Evolutionary conservation across 2,329 filamentous ascomycete species (phyloP).

Genomic region (Hirsutella rhossiliensis): DNA sequence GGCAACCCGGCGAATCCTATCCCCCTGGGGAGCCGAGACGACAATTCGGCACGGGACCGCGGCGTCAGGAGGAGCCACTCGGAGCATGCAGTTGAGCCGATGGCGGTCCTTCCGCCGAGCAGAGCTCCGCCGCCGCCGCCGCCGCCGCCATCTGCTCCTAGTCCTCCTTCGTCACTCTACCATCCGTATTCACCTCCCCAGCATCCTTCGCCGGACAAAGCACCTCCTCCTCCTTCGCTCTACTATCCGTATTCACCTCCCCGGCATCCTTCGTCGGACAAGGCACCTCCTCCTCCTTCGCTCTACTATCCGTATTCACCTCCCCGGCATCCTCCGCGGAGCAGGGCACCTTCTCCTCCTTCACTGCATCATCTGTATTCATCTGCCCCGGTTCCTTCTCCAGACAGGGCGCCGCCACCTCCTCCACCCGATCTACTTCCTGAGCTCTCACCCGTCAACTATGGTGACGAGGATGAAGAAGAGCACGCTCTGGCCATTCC

Average conservation of each 20-base stretch:
- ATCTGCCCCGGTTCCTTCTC: neutral
- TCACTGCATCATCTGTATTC: neutral
- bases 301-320: neutral
- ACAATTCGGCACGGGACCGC: neutral
- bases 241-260: too few relatives aligned
- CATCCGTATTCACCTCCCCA: too few relatives aligned
- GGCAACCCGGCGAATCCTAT: constrained; percentile 2
- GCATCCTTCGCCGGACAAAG: too few relatives aligned
- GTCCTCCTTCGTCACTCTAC: too few relatives aligned
- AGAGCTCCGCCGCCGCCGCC: too few relatives aligned
- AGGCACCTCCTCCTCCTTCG: neutral
- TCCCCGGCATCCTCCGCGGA: neutral
- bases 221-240: too few relatives aligned
- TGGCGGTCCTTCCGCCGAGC: too few relatives aligned
- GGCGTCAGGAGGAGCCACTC: neutral
- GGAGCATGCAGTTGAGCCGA: too few relatives aligned
- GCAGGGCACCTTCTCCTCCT: neutral
- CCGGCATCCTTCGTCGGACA: neutral
- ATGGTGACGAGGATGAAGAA: neutral
- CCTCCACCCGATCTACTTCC: constrained; percentile 8
- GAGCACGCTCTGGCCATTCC: neutral
- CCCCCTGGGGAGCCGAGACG: neutral
- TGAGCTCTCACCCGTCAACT: constrained; percentile 10
- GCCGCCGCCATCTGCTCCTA: too few relatives aligned
- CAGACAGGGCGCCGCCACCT: constrained; percentile 3